A percentile compares a stretch with the other conserved stretches of the same genome.
phyloP scores from a whole-genome alignment of 2,329 filamentous ascomycete genomes.

The Hymenoscyphus linearis region DNA sequence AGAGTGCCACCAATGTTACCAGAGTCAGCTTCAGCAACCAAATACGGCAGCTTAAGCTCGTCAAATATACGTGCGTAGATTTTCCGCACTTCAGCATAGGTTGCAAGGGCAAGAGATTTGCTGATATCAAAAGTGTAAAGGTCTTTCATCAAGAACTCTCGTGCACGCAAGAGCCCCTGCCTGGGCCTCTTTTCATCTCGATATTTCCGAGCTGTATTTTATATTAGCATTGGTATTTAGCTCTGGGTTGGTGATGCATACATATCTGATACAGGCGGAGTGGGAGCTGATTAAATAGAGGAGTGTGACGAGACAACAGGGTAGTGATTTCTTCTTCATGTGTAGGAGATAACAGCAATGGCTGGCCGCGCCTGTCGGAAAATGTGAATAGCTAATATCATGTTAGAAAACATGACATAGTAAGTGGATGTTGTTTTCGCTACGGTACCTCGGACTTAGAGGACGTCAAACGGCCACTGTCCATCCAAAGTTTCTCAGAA shows the following conservation, averaged over 20 bases:
- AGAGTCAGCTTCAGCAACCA: conserved; percentile 84
- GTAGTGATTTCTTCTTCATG: conserved; percentile 95
- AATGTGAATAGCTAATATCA: conserved; percentile 68
- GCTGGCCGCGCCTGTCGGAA: conserved; percentile 67
- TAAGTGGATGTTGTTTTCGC: not conserved
- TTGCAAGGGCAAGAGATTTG: conserved; percentile 62
- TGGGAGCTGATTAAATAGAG: conserved; percentile 82
- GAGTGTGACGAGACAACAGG: conserved; percentile 65
- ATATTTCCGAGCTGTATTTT: conserved; percentile 71
- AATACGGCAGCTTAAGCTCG: conserved; percentile 75
- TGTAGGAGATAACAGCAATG: conserved; percentile 79
- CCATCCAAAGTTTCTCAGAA: conserved; percentile 76
- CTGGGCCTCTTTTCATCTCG: conserved; percentile 86
- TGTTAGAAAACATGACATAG: conserved; percentile 8
- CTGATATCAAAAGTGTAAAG: conserved; percentile 88
- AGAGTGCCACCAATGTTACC: conserved; percentile 93
- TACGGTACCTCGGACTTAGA: conserved; percentile 63
- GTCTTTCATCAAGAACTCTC: conserved; percentile 98
- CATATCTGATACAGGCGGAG: conserved; percentile 86
- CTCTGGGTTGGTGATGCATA: conserved; percentile 36
- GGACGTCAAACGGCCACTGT: conserved; percentile 72
- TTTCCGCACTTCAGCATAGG: conserved; percentile 68
- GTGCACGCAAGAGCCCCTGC: conserved; percentile 78
- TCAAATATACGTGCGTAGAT: conserved; percentile 76
- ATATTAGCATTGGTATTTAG: conserved; percentile 5